A percentile compares a stretch with the other conserved stretches of the same genome.
These are phyloP conservation scores for Boletus fagicola DNA, from an alignment of 768 basidiomycete genomes.

Conservation along the genomic window DNA sequence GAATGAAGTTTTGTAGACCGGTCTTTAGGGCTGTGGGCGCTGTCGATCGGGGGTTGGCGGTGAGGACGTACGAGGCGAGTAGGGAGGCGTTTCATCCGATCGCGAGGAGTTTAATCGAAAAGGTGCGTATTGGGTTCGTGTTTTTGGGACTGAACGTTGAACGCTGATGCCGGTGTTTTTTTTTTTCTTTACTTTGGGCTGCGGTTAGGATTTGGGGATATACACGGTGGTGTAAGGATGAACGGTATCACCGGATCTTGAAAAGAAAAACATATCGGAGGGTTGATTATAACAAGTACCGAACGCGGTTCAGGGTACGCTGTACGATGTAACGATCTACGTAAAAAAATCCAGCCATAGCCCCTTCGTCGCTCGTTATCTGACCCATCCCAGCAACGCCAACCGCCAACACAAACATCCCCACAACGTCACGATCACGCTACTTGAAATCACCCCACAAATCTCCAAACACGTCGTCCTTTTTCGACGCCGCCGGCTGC, in stretches of 20 bases:
- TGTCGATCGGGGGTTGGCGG: constrained; percentile 54
- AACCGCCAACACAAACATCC: neutral
- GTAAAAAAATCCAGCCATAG: neutral
- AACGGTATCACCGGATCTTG: neutral
- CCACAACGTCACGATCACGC: neutral
- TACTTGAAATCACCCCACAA: constrained; percentile 83
- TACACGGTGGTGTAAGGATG: neutral
- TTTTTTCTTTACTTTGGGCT: too few species aligned
- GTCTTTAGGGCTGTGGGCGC: constrained; percentile 53
- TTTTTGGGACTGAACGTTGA: neutral
- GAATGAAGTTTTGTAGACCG: constrained; percentile 85
- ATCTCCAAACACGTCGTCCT: constrained; percentile 80
- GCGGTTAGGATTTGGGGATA: neutral
- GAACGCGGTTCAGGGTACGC: neutral
- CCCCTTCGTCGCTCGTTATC: too few species aligned
- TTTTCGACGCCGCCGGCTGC: constrained; percentile 44
- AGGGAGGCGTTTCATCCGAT: constrained; percentile 72
- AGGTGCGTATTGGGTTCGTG: constrained; percentile 41
- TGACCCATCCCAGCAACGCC: neutral
- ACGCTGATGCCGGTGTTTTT: neutral
- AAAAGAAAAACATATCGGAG: neutral
- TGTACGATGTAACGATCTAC: neutral
- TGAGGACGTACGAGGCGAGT: constrained; percentile 44
- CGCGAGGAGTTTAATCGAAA: constrained; percentile 70
- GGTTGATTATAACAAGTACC: neutral